Evolutionary conservation across 2,329 filamentous ascomycete species (phyloP).

Genomic region (Penicillium sp.): DNA sequence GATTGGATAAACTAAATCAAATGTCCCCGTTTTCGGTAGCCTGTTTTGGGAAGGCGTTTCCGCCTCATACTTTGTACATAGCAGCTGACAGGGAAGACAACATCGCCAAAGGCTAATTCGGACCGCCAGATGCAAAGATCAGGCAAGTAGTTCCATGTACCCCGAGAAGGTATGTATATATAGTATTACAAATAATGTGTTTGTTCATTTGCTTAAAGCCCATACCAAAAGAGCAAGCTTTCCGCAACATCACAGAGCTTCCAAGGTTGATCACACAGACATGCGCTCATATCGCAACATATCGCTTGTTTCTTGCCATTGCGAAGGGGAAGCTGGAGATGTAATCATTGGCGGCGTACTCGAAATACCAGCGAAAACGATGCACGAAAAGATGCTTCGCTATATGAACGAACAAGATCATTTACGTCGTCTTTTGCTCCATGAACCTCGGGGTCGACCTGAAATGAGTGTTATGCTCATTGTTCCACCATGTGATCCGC

Average conservation of each 20-base stretch:
- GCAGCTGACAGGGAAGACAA: too few species aligned
- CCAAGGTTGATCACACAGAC: neutral
- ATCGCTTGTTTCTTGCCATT: slow-evolving; percentile 25
- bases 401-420: slow-evolving; percentile 44
- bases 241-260: too few species aligned
- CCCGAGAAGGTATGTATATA: too few species aligned
- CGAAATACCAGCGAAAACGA: slow-evolving; percentile 45
- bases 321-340: slow-evolving; percentile 47
- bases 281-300: slow-evolving; percentile 25
- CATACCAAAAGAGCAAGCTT: neutral
- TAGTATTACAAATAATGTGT: too few species aligned
- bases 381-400: slow-evolving; percentile 52
- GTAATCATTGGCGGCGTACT: slow-evolving; percentile 52
- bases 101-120: too few species aligned
- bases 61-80: too few species aligned
- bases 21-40: too few species aligned
- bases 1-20: too few species aligned
- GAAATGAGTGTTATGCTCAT: slow-evolving; percentile 45
- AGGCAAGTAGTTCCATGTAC: too few species aligned
- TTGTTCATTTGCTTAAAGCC: too few species aligned
- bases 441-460: slow-evolving; percentile 50
- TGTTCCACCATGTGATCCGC: slow-evolving; percentile 46
- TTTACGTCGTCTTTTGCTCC: slow-evolving; percentile 46
- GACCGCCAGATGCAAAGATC: too few species aligned
- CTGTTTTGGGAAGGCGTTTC: too few species aligned